These are phyloP conservation scores for Neurospora terricola DNA, from an alignment of 495 filamentous ascomycete species.

Conservation along the genomic window DNA sequence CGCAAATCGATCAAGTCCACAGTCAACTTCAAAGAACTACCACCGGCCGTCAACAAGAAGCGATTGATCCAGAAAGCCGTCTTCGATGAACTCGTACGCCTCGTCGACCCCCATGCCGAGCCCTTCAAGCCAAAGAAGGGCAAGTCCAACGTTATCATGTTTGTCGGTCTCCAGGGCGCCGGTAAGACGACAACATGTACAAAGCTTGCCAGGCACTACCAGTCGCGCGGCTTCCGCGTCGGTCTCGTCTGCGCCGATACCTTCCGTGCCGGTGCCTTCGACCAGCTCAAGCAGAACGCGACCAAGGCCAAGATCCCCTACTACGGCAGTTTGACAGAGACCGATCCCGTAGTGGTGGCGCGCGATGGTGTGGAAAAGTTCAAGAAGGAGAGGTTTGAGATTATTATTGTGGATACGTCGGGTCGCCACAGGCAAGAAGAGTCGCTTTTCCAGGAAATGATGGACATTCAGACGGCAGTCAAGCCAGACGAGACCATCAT, in stretches of 20 bases:
- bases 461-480: constrained; percentile 87
- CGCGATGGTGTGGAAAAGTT: constrained; percentile 95
- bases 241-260: constrained; percentile 97
- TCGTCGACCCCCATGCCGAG: constrained; percentile 93
- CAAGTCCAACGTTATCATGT: constrained; percentile 96
- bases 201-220: constrained; percentile 91
- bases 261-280: constrained; percentile 95
- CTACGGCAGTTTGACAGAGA: constrained; percentile 91
- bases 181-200: constrained; percentile 99
- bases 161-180: constrained; percentile 92
- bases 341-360: constrained; percentile 87
- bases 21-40: constrained; percentile 89
- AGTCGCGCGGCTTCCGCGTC: constrained; percentile 84
- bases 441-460: constrained; percentile 95
- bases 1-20: constrained; percentile 84
- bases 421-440: constrained; percentile 87
- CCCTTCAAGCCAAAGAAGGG: constrained; percentile 97
- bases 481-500: constrained; percentile 96
- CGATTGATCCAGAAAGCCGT: constrained; percentile 96
- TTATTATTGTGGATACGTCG: constrained; percentile 97
- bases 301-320: constrained; percentile 99
- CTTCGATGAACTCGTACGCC: constrained; percentile 89
- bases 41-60: constrained; percentile 90
- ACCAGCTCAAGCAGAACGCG: constrained; percentile 97
- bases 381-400: constrained; percentile 96